Percentiles rank a stretch among this genome's conserved stretches.
Evolutionary conservation across 2,329 filamentous ascomycete species (phyloP).

Genomic region (Fusarium sp.): DNA sequence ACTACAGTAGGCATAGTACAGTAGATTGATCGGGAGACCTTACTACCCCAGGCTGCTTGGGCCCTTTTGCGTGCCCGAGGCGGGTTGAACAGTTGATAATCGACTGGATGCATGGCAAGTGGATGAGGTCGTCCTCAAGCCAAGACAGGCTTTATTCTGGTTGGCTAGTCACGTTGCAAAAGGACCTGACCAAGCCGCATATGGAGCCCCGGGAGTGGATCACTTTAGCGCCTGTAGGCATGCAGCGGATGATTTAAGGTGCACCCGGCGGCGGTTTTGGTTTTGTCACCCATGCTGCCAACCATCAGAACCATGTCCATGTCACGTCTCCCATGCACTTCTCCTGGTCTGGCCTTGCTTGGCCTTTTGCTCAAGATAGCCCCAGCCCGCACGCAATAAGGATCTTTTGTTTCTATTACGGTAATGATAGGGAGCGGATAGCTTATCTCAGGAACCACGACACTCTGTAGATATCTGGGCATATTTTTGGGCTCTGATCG

Average conservation of each 20-base stretch:
- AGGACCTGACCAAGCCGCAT: conserved; percentile 39
- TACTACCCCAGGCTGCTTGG: conserved; percentile 35
- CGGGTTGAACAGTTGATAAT: conserved; percentile 33
- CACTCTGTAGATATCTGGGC: conserved; percentile 26
- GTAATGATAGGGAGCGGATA: conserved; percentile 35
- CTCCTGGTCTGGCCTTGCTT: conserved; percentile 20
- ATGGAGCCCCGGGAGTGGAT: conserved; percentile 45
- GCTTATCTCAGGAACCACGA: conserved; percentile 41
- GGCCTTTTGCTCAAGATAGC: conserved; percentile 37
- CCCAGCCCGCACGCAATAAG: conserved; percentile 37
- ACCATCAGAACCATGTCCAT: background rate
- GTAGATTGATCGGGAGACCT: conserved; percentile 30
- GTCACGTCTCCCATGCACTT: conserved; percentile 20
- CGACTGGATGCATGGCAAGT: conserved; percentile 32
- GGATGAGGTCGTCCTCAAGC: conserved; percentile 34
- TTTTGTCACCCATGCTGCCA: conserved; percentile 25
- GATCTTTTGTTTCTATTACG: conserved; percentile 43
- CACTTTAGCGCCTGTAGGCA: conserved; percentile 42
- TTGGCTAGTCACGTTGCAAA: conserved; percentile 37
- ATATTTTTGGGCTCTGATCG: conserved; percentile 20
- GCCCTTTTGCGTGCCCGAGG: conserved; percentile 38
- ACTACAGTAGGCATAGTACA: background rate
- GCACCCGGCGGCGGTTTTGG: conserved; percentile 45
- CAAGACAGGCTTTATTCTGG: conserved; percentile 7
- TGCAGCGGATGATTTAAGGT: conserved; percentile 47